Evolutionary conservation across 2,329 filamentous ascomycete species (phyloP).

Genomic region (Colletotrichum sp.): DNA sequence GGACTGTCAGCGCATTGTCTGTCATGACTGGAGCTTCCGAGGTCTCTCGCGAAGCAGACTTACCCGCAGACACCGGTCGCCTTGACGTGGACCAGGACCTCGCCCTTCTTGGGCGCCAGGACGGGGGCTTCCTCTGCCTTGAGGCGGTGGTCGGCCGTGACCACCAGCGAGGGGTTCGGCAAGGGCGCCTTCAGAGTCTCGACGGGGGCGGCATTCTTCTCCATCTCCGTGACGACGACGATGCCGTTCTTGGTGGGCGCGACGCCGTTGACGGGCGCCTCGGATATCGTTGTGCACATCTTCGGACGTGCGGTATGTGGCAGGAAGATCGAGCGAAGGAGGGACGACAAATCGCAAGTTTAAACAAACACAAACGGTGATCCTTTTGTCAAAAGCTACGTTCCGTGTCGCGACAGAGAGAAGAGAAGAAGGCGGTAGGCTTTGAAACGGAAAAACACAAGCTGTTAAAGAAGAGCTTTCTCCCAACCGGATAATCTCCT

Average conservation of each 20-base stretch:
- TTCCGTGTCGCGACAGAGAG: background rate
- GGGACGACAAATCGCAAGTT: background rate
- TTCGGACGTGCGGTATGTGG: background rate
- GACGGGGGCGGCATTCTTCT: background rate
- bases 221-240: background rate
- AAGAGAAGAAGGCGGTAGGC: background rate
- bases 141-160: constrained; percentile 64
- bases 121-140: constrained; percentile 64
- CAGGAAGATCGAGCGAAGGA: background rate
- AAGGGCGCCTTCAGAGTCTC: constrained; percentile 30
- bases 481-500: background rate
- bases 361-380: background rate
- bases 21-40: background rate
- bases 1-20: background rate
- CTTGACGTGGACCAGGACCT: constrained; percentile 67
- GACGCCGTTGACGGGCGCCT: background rate
- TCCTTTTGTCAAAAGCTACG: background rate
- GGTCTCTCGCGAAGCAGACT: constrained; percentile 3
- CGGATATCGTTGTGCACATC: background rate
- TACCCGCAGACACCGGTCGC: constrained; percentile 69
- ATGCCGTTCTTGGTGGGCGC: background rate
- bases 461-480: background rate
- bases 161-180: constrained; percentile 61
- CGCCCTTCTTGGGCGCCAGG: constrained; percentile 54
- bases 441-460: background rate